Conservation (phyloP, 345 rosid species). For the Erodium maritimum region DNA sequence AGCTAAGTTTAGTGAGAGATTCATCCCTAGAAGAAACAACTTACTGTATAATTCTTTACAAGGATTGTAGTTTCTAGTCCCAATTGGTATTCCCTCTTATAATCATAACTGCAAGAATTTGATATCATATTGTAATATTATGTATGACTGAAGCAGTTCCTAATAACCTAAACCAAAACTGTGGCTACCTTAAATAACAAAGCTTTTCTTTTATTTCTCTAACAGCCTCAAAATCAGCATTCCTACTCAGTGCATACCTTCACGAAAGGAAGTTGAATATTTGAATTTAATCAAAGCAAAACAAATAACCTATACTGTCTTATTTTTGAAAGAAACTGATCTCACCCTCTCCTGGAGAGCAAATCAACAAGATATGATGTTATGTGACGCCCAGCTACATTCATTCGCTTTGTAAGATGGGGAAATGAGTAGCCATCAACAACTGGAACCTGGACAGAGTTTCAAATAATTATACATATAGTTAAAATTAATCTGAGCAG, state of each 20-base stretch:
- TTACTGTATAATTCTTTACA: slow-evolving; percentile 86
- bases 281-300: slow-evolving; percentile 7
- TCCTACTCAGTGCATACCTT: slow-evolving; percentile 88
- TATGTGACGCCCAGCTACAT: slow-evolving; percentile 96
- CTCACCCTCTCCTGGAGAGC: slow-evolving; percentile 93
- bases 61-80: slow-evolving; percentile 97
- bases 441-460: slow-evolving; percentile 70
- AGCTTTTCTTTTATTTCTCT: slow-evolving; percentile 95
- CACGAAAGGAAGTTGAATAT: slow-evolving; percentile 11
- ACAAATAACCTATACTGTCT: slow-evolving; percentile 4
- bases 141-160: background rate
- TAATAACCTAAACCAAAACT: slow-evolving; percentile 2
- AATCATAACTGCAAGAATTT: slow-evolving; percentile 67
- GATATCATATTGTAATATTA: slow-evolving; percentile 2
- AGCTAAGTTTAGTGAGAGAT: no score
- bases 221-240: slow-evolving; percentile 90
- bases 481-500: slow-evolving; percentile 1
- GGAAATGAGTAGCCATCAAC: slow-evolving; percentile 98
- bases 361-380: slow-evolving; percentile 94
- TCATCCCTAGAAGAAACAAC: slow-evolving; percentile 22
- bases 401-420: slow-evolving; percentile 96
- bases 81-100: slow-evolving; percentile 83
- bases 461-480: slow-evolving; percentile 14
- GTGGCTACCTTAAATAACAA: slow-evolving; percentile 67
- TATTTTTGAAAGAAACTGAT: slow-evolving; percentile 2